A percentile compares a stretch with the other conserved stretches of the same genome.
These are phyloP conservation scores for Rhynchospora pubera DNA, from an alignment of 176 grass and related monocot genomes.

Conservation along the genomic window DNA sequence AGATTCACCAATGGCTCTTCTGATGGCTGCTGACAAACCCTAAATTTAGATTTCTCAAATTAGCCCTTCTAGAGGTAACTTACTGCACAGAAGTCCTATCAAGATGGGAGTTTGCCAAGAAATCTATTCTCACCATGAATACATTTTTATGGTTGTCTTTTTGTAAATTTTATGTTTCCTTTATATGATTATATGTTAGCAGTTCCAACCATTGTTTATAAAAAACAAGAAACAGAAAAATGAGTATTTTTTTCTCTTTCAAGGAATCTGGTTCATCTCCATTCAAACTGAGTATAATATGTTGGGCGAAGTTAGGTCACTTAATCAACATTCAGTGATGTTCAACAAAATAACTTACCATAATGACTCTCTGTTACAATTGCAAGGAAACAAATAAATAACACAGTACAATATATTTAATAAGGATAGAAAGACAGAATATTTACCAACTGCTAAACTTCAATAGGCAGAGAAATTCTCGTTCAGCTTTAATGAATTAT, in stretches of 20 bases:
- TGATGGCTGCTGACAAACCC: conserved; percentile 86
- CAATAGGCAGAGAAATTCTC: neutral
- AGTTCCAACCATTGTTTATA: neutral
- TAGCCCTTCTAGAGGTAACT: neutral
- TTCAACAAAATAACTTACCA: neutral
- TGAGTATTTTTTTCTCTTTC: neutral
- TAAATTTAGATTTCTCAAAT: conserved; percentile 29
- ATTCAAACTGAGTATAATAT: neutral
- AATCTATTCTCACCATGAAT: neutral
- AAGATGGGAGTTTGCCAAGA: neutral
- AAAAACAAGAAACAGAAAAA: neutral
- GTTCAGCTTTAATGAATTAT: neutral
- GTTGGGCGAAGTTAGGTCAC: neutral
- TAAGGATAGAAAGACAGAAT: neutral
- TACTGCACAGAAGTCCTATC: neutral
- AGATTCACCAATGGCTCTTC: conserved; percentile 94
- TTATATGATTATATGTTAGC: neutral
- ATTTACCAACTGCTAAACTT: neutral
- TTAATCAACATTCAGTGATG: neutral
- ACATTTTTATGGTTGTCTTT: neutral
- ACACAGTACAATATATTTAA: neutral
- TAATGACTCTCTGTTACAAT: neutral
- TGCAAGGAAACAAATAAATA: neutral
- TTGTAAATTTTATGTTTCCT: neutral
- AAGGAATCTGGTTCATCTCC: neutral